Evolutionary conservation across 257 asterid genomes (phyloP).

Genomic region (Solanum megistacrolobum): DNA sequence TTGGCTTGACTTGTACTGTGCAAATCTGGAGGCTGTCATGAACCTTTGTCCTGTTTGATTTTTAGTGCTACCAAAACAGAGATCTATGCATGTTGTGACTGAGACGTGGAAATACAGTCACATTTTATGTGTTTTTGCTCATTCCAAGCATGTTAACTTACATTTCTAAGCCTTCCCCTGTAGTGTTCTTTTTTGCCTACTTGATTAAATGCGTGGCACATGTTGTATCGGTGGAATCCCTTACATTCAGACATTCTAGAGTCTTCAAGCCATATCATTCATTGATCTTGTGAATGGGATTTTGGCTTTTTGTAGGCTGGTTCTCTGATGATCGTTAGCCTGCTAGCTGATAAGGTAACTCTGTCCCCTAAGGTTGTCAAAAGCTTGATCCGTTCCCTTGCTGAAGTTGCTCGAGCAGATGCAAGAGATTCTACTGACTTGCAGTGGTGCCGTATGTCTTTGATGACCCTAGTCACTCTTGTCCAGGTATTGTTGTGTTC

Average conservation of each 20-base stretch:
- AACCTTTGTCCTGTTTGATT: background rate
- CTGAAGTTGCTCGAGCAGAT: slow-evolving; percentile 48
- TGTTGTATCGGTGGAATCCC: background rate
- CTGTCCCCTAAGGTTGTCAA: slow-evolving; percentile 49
- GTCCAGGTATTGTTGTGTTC: slow-evolving; percentile 57
- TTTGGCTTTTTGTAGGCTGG: slow-evolving; percentile 48
- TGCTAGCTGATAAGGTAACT: slow-evolving; percentile 64
- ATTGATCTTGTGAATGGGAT: background rate
- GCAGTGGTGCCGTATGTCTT: slow-evolving; percentile 66
- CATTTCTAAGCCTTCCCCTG: background rate
- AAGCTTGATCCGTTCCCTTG: slow-evolving; percentile 57
- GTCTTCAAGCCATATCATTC: background rate
- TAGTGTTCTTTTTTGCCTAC: background rate
- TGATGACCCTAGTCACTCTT: slow-evolving; percentile 63
- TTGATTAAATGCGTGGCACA: background rate
- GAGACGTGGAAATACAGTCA: background rate
- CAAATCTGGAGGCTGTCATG: background rate
- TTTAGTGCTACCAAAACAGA: background rate
- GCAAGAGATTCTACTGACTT: slow-evolving; percentile 46
- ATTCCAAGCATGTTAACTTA: background rate
- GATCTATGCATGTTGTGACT: background rate
- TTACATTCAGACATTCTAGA: background rate
- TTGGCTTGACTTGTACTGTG: background rate
- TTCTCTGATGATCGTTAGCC: slow-evolving; percentile 73
- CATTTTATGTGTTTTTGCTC: background rate